Percentiles rank a stretch among this genome's conserved stretches.
Conservation (phyloP, 1,139 yeast species). For the Groenewaldozyma sp. region DNA sequence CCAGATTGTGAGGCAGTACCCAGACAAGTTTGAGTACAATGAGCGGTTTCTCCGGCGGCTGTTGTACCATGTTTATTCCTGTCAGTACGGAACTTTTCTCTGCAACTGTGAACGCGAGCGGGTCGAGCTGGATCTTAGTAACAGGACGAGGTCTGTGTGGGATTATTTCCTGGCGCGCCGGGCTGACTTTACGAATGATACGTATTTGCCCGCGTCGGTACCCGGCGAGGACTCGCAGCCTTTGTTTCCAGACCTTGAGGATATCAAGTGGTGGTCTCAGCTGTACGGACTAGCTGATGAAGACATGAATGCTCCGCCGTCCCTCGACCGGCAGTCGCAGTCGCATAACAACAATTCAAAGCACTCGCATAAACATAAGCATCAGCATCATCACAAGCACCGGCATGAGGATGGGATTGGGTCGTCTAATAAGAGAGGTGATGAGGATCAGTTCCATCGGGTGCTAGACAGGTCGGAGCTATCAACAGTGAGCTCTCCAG, state of each 20-base stretch:
- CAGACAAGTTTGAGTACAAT: constrained; percentile 71
- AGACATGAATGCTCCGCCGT: constrained; percentile 53
- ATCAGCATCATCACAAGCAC: not conserved
- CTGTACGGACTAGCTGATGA: constrained; percentile 67
- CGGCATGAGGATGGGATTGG: too few relatives aligned
- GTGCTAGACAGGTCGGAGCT: too few relatives aligned
- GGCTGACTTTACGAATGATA: constrained; percentile 55
- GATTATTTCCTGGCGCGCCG: constrained; percentile 77
- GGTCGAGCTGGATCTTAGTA: constrained; percentile 32
- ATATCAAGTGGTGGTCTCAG: constrained; percentile 83
- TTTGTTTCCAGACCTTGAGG: constrained; percentile 58
- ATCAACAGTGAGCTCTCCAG: too few relatives aligned
- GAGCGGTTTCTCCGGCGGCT: constrained; percentile 78
- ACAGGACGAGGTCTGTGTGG: constrained; percentile 77
- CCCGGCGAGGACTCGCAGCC: constrained; percentile 17
- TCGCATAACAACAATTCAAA: not conserved
- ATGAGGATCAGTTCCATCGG: too few relatives aligned
- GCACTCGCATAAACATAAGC: not conserved
- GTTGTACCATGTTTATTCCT: constrained; percentile 80
- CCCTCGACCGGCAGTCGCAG: not conserved
- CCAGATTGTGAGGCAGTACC: constrained; percentile 66
- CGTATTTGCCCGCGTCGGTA: constrained; percentile 26
- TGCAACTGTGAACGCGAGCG: constrained; percentile 66
- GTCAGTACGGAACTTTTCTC: constrained; percentile 90
- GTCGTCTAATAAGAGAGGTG: too few relatives aligned